phyloP scores from a whole-genome alignment of 208 protist genomes.

The Acanthamoeba triangularis region DNA sequence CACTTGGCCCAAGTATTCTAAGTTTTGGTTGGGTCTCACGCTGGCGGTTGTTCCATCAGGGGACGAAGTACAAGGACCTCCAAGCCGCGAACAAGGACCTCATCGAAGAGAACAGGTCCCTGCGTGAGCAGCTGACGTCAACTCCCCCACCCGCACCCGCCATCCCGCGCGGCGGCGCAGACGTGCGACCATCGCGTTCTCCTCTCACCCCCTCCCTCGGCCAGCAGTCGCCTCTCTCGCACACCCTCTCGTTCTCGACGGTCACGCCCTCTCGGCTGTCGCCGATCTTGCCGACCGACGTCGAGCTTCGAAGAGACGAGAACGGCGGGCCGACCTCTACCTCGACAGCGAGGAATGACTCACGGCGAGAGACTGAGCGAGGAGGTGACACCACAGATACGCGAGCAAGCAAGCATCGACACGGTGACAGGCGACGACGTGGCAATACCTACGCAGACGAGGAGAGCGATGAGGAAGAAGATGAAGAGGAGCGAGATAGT shows the following conservation, averaged over 20 bases:
- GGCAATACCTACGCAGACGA: neutral
- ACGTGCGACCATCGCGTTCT: neutral
- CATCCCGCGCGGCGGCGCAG: neutral
- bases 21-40: neutral
- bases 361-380: too few relatives aligned
- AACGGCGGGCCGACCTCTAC: neutral
- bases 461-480: too few relatives aligned
- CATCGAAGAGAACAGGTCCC: constrained; percentile 1
- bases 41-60: neutral
- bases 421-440: neutral
- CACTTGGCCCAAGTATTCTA: neutral
- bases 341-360: too few relatives aligned
- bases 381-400: neutral
- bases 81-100: constrained; percentile 11
- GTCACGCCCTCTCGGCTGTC: neutral
- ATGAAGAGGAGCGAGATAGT: too few relatives aligned
- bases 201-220: neutral
- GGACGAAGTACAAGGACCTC: constrained; percentile 9
- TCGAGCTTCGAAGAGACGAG: neutral
- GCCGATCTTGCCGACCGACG: neutral
- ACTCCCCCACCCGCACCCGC: neutral
- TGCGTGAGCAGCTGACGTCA: neutral
- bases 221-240: neutral
- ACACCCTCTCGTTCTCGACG: neutral
- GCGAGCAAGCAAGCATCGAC: neutral